These are phyloP conservation scores for Suillus alpinus DNA, from an alignment of 768 basidiomycete genomes.

Conservation along the genomic window DNA sequence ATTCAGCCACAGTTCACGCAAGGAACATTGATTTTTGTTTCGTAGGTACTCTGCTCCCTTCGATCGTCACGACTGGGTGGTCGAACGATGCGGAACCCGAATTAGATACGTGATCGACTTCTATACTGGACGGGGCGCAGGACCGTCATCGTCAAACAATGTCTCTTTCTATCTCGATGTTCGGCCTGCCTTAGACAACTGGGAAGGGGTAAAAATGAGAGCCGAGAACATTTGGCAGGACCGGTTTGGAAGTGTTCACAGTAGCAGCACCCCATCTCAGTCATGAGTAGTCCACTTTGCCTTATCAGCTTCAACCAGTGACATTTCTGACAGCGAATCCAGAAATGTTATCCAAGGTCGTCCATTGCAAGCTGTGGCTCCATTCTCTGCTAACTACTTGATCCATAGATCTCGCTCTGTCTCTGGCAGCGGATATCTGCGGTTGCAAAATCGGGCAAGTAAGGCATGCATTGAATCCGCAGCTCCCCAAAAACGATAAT, in stretches of 20 bases:
- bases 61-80: slow-evolving; percentile 95
- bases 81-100: slow-evolving; percentile 87
- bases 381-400: no score
- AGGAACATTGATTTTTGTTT: background rate
- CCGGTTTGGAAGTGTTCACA: slow-evolving; percentile 27
- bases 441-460: no score
- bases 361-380: no score
- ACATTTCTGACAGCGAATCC: no score
- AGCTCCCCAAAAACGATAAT: no score
- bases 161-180: slow-evolving; percentile 93
- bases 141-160: slow-evolving; percentile 40
- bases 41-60: slow-evolving; percentile 89
- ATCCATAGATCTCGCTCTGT: no score
- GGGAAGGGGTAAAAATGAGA: slow-evolving; percentile 91
- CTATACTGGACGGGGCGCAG: slow-evolving; percentile 74
- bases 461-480: no score
- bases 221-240: slow-evolving; percentile 51
- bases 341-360: no score
- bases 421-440: no score
- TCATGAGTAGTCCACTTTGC: background rate
- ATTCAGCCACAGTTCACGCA: background rate
- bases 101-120: slow-evolving; percentile 98
- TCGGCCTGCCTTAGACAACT: slow-evolving; percentile 89
- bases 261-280: slow-evolving; percentile 16
- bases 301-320: no score